Base-by-base conservation (phyloP, 768 basidiomycete species). In the Pleurotus cornucopiae region DNA sequence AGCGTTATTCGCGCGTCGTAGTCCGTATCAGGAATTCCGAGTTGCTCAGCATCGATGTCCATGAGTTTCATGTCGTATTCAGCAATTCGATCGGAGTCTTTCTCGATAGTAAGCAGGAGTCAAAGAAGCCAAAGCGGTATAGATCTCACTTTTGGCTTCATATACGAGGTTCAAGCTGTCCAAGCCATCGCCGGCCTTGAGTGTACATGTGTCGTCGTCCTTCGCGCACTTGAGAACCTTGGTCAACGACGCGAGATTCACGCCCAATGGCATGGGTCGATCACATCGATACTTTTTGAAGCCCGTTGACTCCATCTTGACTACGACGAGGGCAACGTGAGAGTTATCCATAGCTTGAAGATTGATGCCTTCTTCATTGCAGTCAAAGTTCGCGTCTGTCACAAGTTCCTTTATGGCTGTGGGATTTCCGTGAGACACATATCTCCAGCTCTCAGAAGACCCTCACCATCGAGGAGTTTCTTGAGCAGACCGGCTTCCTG, bases 271-370 rank as follows among this genome's bases (percentile, higher is more conserved):
- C 82, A 98, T 91, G 34, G 95, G 91, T 5, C 94, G 83, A 72
- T 99, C 97, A 68, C 96, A 98, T 61, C 97, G 88, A 72, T 88
- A 99, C 52, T 79, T 76, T 63, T 83, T 80, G 80, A 99, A 98
- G 30, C 91, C 92, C 0, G 81, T 74, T 1, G 84, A 82, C 40
- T 87, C 75, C 26, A 99, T 81, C 59, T 88, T 82, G 46, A 97
- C 93, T 6, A 92, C 77, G 40, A 99, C 96, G 62, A 98, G 89
- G 1, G 96, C 97, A 65, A 99, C 96, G 72, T 98, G 96, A 2
- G 96, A 97, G 80, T 98, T 98, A 76, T 98, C 97, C 96, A 98
- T 99, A 3, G 96, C 97, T 76, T 98, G 96, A 4, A 99, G 82
- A 54, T 84, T 84, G 63, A 99, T 88, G 34, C 95, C 97, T 61